phyloP scores from a whole-genome alignment of 768 basidiomycete species.

The Naganishia antarctica region DNA sequence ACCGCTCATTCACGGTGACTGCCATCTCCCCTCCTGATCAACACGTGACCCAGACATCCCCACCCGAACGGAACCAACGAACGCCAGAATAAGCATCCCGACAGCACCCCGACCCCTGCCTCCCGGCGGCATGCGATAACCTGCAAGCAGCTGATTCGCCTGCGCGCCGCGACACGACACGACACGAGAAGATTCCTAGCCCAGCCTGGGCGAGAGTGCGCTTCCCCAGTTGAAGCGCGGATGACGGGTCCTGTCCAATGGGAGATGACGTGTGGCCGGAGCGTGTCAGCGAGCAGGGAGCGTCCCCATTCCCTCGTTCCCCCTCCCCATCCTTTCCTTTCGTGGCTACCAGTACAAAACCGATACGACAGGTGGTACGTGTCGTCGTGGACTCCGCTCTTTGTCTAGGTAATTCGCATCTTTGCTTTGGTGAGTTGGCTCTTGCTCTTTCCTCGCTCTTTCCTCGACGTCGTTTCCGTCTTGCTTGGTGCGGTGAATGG shows the following conservation, averaged over 20 bases:
- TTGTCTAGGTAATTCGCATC: background rate
- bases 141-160: conserved; percentile 14
- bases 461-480: background rate
- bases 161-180: background rate
- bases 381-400: no score
- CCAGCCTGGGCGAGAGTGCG: background rate
- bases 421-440: background rate
- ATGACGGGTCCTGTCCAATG: background rate
- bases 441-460: background rate
- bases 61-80: no score
- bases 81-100: no score
- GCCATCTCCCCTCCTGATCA: no score
- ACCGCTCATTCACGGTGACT: no score
- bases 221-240: background rate
- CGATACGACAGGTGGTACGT: background rate
- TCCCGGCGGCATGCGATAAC: conserved; percentile 3
- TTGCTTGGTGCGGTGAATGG: background rate
- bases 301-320: no score
- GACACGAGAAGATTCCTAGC: conserved; percentile 4
- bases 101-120: no score
- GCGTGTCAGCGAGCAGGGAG: no score
- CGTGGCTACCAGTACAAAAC: conserved; percentile 13
- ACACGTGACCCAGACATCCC: no score
- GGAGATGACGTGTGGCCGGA: no score
- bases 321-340: background rate